A percentile compares a stretch with the other conserved stretches of the same genome.
Evolutionary conservation across 495 filamentous ascomycete genomes (phyloP).

Genomic region (Tetracladium marchalianum): DNA sequence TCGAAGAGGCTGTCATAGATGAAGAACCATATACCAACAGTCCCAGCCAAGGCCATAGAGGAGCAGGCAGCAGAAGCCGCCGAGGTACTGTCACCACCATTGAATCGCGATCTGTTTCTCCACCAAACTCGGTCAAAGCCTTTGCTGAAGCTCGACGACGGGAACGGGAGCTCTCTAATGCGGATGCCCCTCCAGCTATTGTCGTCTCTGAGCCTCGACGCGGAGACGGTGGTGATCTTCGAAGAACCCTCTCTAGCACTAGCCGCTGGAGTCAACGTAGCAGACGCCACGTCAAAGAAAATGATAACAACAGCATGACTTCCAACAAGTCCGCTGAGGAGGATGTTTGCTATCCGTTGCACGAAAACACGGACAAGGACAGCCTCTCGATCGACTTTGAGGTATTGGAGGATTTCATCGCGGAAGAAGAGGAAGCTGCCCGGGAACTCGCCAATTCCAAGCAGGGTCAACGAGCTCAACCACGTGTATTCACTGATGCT

Average conservation of each 20-base stretch:
- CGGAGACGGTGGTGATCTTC: slow-evolving; percentile 56
- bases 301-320: slow-evolving; percentile 35
- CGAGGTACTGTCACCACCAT: slow-evolving; percentile 35
- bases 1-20: slow-evolving; percentile 78
- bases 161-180: slow-evolving; percentile 43
- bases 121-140: slow-evolving; percentile 94
- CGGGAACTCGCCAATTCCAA: slow-evolving; percentile 10
- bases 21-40: slow-evolving; percentile 49
- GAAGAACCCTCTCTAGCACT: slow-evolving; percentile 60
- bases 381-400: slow-evolving; percentile 70
- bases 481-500: slow-evolving; percentile 56
- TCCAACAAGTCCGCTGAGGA: slow-evolving; percentile 57
- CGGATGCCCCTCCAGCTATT: slow-evolving; percentile 28
- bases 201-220: slow-evolving; percentile 30
- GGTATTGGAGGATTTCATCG: slow-evolving; percentile 77
- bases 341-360: slow-evolving; percentile 74
- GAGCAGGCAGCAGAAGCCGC: slow-evolving; percentile 23
- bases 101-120: slow-evolving; percentile 63
- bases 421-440: slow-evolving; percentile 34
- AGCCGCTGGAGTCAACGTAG: slow-evolving; percentile 45
- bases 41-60: slow-evolving; percentile 16
- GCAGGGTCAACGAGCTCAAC: slow-evolving; percentile 19
- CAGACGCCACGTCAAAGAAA: slow-evolving; percentile 32
- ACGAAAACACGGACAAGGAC: slow-evolving; percentile 35
- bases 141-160: slow-evolving; percentile 71